Evolutionary conservation across 805 yeast genomes (phyloP), one percentile per base, ranked within the genome.

Genomic region (Yamadazyma nakazawae): DNA sequence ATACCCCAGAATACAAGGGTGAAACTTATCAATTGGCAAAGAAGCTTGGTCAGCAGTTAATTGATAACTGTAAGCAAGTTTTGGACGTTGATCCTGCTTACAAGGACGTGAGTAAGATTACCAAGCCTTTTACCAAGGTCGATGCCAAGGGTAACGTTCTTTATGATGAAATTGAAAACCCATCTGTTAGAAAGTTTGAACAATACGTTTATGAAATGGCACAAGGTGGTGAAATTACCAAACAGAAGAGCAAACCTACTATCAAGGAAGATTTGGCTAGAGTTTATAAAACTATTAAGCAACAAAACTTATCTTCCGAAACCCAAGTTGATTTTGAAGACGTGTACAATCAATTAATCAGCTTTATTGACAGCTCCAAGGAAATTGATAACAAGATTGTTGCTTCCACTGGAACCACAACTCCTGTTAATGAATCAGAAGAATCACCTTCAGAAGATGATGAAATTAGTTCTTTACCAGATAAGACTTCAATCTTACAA

Each of bases 121-220:
- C 96, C 45, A 97, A 96, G 56, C 99, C 99, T 58, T 83, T 87
- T 68, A 92, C 98, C 37, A 75, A 80, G 37, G 85, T 94, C 57
- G 96, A 88, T 60, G 78, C 82, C 54, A 88, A 85, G 74, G 99
- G 99, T 69, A 87, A 83, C 63, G 80, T 94, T 61, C 78, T 75
- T 49, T 94, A 89, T 70, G 76, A 81, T 50, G 99, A 94, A 74
- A 85, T 78, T 52, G 83, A 88, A 64, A 87, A 96, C 70, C 88
- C 91, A 42, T 81, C 92, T 51, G 95, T 91, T 53, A 84, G 97
- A 71, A 94, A 94, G 67, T 79, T 94, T 54, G 97, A 94, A 72
- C 92, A 91, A 66, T 94, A 94, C 66, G 97, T 94, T 55, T 80
- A 82, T 63, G 96, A 88, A 69, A 91, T 94, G 97, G 96, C 98